Base-by-base conservation (phyloP, 1,284 basidiomycete species). In the Rhodotorula sp. region DNA sequence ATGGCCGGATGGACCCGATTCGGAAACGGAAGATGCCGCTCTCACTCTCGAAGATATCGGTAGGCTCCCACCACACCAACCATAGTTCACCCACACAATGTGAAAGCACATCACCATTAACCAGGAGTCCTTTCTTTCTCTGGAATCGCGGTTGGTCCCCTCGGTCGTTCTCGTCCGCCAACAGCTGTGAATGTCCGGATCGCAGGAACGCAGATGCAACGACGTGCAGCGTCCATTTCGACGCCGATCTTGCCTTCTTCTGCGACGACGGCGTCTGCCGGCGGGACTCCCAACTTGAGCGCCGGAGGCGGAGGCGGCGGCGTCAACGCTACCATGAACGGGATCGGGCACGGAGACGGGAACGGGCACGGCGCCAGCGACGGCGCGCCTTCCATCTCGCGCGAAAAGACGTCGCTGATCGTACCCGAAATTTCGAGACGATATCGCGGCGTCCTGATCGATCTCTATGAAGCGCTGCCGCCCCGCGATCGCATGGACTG, bases 1-100 rank as follows among this genome's bases (percentile, higher is more conserved):
- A n/a, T 53, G 46, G 18, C 49, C 59, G 22, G 69, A 67, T 4
- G 69, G 55, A 15, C 65, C 58, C 14, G 62, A 67, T 20, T 61
- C 62, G 29, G 69, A 70, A 48, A 70, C 73, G 30, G 73, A 75
- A 48, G 73, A 72, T 26, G 73, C 73, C 14, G 73, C 71, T 5
- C 60, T 75, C 49, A 73, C 69, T 7, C 64, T 71, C 37, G 72
- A 71, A 55, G 69, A 71, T 42, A 66, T 73, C 3, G 68, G 62
- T 68, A 49, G 37, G 37, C 37, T 42, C 37, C 10, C 37, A 42
- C 37, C 37, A 42, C 37, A 42, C 14, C 37, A 42, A 12, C 37
- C 37, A 42, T 42, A 42, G 37, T 42, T 42, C 37, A 5, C 33
- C 33, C 7, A 42, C 10, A 42, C 37, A 42, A 42, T 42, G 37